A percentile compares a stretch with the other conserved stretches of the same genome.
Evolutionary conservation across 495 filamentous ascomycete species (phyloP).

Genomic region (Amniculicola lignicola): DNA sequence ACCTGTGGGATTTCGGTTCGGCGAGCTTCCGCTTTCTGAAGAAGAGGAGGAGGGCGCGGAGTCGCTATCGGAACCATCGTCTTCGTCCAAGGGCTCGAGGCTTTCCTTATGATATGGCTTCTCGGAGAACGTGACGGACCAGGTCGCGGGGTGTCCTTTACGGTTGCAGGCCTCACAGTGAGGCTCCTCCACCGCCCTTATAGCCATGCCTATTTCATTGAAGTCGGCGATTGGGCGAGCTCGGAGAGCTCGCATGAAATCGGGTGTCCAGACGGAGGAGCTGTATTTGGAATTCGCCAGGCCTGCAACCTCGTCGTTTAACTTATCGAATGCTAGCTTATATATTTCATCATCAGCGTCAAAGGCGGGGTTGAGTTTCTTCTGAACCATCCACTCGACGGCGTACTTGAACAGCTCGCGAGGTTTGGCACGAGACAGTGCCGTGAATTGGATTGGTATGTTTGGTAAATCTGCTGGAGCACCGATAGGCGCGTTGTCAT

Average conservation of each 20-base stretch:
- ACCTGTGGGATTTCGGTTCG: slow-evolving; percentile 7
- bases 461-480: slow-evolving; percentile 51
- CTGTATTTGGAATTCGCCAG: slow-evolving; percentile 68
- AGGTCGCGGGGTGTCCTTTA: slow-evolving; percentile 63
- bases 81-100: slow-evolving; percentile 61
- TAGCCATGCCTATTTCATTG: slow-evolving; percentile 31
- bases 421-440: slow-evolving; percentile 61
- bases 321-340: slow-evolving; percentile 65
- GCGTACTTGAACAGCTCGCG: slow-evolving; percentile 76
- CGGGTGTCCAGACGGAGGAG: slow-evolving; percentile 67
- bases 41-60: slow-evolving; percentile 7
- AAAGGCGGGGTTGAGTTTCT: slow-evolving; percentile 74
- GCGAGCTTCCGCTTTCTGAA: slow-evolving; percentile 12
- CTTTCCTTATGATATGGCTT: slow-evolving; percentile 67
- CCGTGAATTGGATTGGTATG: slow-evolving; percentile 73
- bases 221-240: slow-evolving; percentile 56
- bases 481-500: slow-evolving; percentile 64
- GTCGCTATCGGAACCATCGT: slow-evolving; percentile 43
- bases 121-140: slow-evolving; percentile 60
- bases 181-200: slow-evolving; percentile 32
- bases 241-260: slow-evolving; percentile 63
- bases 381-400: slow-evolving; percentile 79
- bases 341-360: slow-evolving; percentile 63
- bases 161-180: slow-evolving; percentile 79
- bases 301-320: slow-evolving; percentile 68